These are phyloP conservation scores for Blastobotrys americana DNA, from an alignment of 805 yeast species.

Conservation along the genomic window DNA sequence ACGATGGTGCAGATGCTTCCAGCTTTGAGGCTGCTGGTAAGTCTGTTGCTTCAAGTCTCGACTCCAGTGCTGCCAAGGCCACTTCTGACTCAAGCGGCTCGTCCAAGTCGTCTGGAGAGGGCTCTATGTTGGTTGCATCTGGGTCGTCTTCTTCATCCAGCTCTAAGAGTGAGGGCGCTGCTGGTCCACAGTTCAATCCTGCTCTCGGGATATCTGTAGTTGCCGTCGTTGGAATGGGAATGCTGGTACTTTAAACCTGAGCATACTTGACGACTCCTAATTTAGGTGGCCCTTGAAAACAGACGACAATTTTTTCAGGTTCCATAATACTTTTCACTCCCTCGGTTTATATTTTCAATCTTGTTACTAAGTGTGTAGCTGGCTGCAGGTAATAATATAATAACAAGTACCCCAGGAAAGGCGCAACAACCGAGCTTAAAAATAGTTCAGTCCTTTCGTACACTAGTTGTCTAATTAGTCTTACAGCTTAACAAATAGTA, in stretches of 20 bases:
- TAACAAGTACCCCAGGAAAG: too few relatives aligned
- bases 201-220: not conserved
- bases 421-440: too few relatives aligned
- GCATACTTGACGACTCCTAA: too few relatives aligned
- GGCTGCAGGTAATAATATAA: too few relatives aligned
- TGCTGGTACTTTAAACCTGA: not conserved
- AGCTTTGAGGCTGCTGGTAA: not conserved
- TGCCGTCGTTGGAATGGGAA: not conserved
- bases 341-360: too few relatives aligned
- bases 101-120: not conserved
- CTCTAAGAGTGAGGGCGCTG: not conserved
- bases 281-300: too few relatives aligned
- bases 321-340: too few relatives aligned
- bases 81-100: not conserved
- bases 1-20: not conserved
- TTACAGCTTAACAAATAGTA: too few relatives aligned
- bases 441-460: too few relatives aligned
- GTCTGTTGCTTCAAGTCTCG: not conserved
- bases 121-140: not conserved
- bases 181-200: not conserved
- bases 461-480: too few relatives aligned
- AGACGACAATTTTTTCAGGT: too few relatives aligned
- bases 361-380: too few relatives aligned
- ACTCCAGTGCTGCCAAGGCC: not conserved
- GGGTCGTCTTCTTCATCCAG: not conserved